A percentile compares a stretch with the other conserved stretches of the same genome.
Conservation (phyloP, 2,329 filamentous ascomycete species). For the Neofusicoccum parvum region DNA sequence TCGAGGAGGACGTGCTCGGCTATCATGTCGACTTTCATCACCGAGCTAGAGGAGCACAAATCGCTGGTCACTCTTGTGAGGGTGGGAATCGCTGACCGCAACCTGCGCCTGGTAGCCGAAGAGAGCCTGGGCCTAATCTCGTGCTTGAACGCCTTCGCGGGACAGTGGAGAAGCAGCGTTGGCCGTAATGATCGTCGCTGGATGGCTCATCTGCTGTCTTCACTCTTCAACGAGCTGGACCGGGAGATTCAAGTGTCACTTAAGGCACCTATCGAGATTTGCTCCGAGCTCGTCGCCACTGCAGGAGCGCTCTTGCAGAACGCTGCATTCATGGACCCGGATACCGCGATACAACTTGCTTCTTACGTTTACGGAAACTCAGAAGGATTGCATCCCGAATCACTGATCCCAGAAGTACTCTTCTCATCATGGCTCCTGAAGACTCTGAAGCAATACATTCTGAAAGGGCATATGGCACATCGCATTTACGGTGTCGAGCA, state of each 20-base stretch:
- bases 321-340: background rate
- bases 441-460: conserved; percentile 70
- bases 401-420: conserved; percentile 50
- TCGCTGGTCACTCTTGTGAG: background rate
- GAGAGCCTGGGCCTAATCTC: background rate
- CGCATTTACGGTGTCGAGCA: conserved; percentile 76
- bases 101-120: background rate
- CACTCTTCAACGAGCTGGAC: conserved; percentile 12
- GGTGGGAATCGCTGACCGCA: conserved; percentile 8
- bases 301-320: background rate
- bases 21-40: conserved; percentile 4
- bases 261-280: conserved; percentile 18
- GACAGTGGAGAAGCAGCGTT: background rate
- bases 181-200: background rate
- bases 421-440: conserved; percentile 70
- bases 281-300: conserved; percentile 5
- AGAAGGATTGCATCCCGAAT: background rate
- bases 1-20: background rate
- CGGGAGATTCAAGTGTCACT: background rate
- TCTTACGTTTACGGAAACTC: background rate
- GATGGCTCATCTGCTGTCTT: background rate
- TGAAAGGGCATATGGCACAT: conserved; percentile 86
- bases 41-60: background rate
- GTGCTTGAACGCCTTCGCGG: background rate
- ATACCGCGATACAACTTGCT: conserved; percentile 4